phyloP scores from a whole-genome alignment of 1,284 basidiomycete genomes.

The Stygiomarasmius scandens region DNA sequence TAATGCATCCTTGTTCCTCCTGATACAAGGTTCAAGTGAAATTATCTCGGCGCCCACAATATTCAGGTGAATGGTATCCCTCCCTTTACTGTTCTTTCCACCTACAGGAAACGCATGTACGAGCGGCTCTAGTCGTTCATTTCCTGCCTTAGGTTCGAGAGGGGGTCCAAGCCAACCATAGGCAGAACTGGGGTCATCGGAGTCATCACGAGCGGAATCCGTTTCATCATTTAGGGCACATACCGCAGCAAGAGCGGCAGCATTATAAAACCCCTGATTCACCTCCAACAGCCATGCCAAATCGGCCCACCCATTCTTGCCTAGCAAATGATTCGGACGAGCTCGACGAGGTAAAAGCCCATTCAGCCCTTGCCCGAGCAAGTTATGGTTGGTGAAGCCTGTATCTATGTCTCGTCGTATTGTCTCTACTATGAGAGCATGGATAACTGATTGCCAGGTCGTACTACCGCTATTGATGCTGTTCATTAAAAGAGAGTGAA shows the following conservation, averaged over 20 bases:
- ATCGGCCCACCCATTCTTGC: slow-evolving; percentile 27
- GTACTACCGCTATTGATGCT: slow-evolving; percentile 22
- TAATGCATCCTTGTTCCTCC: not conserved
- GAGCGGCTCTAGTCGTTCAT: slow-evolving; percentile 25
- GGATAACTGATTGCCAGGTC: slow-evolving; percentile 27
- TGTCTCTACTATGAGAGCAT: slow-evolving; percentile 27
- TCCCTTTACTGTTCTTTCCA: too few relatives aligned
- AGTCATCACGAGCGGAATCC: too few relatives aligned
- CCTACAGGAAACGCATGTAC: slow-evolving; percentile 24
- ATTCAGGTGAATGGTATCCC: slow-evolving; percentile 2
- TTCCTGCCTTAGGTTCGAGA: slow-evolving; percentile 21
- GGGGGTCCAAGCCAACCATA: slow-evolving; percentile 26
- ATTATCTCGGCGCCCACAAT: slow-evolving; percentile 14
- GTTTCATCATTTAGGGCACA: slow-evolving; percentile 20
- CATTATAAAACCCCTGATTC: slow-evolving; percentile 31
- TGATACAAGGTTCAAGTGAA: slow-evolving; percentile 5
- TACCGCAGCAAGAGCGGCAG: slow-evolving; percentile 24
- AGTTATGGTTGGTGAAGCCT: slow-evolving; percentile 18
- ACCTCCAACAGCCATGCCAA: slow-evolving; percentile 29
- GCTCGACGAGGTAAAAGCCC: slow-evolving; percentile 28
- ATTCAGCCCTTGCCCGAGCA: slow-evolving; percentile 27
- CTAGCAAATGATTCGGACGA: slow-evolving; percentile 19
- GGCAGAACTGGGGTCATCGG: slow-evolving; percentile 5
- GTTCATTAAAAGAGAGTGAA: slow-evolving; percentile 26
- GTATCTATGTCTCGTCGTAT: slow-evolving; percentile 23